Evolutionary conservation across 2,329 filamentous ascomycete genomes (phyloP), one percentile per base, ranked within the genome.

Genomic region (Mycosphaerelloides madeirae): DNA sequence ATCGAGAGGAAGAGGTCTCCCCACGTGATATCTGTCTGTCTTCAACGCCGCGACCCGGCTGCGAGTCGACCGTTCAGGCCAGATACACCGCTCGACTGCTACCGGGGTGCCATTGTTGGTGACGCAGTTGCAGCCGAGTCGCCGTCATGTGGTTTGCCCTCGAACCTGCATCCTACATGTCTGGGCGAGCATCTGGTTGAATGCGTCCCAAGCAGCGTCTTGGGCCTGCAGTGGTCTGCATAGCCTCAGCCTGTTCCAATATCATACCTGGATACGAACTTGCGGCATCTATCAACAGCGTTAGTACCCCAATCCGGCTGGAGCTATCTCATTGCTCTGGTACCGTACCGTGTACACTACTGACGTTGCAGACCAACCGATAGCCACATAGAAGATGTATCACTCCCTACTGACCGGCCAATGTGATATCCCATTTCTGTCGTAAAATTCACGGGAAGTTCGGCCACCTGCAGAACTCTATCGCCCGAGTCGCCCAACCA

Each of bases 401-500:
- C 31, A 16, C n/a, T 32, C 5, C 13, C 15, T 32, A 13, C 31
- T 13, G 13, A n/a, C 15, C 31, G 6, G 31, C 28, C n/a, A 9
- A n/a, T n/a, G 6, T 16, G 31, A 32, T n/a, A 16, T 16, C 13
- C 5, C 31, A 5, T 32, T n/a, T 6, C 6, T 5, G 13, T n/a
- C 9, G 6, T 19, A 35, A 15, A 19, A 6, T 18, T 35, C 19
- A 14, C 16, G 33, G 40, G 31, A 43, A 32, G 29, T 40, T 38
- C 50, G 50, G 50, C 19, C 28, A 43, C 36, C 31, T 40, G 43
- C 48, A 51, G 44, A 15, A 29, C 19, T 36, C 43, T 48, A 32
- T 48, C 41, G 31, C 37, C 29, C 15, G 38, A 33, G 31, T 34
- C 44, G 37, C 47, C 46, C 43, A 49, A 50, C 50, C 49, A 29